Evolutionary conservation across 2,329 filamentous ascomycete genomes (phyloP), one percentile per base, ranked within the genome.

Genomic region (Plectosphaerella plurivora): DNA sequence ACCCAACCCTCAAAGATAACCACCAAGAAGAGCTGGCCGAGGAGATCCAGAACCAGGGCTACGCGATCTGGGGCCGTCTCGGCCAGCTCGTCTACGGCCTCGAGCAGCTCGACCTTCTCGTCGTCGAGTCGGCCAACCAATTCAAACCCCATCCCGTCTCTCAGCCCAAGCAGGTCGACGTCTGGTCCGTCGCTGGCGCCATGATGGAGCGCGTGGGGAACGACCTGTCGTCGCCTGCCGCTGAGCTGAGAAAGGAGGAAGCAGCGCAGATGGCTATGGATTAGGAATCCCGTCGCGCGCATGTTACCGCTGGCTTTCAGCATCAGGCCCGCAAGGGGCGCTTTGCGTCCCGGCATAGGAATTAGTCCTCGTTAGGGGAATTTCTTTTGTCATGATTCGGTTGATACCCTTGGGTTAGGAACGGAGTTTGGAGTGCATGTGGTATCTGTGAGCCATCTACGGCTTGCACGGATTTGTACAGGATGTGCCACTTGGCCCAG

Each of bases 21-120:
- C 94, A 99, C 65, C 94, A 99, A 69, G 80, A 84, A 18, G 91
- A 97, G 67, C 80, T 99, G 51, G 93, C 93, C 1, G 76, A 84
- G 48, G 86, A 89, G 59, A 79, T 97, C 52, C 82, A 87, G 33
- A 73, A 76, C 22, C 82, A 90, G 59, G 86, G 87, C 22, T 96
- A 95, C 69, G 83, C 90, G 3, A 77, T 92, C n/a, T 57, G 53
- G 55, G 53, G 53, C 45, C 51, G 45, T 24, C 56, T 57, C 33
- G 55, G 55, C 5, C 44, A 58, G 47, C 39, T 58, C 46, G 41
- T 47, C 16, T 56, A 51, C 25, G 53, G 55, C 28, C 36, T 58
- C 25, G 53, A 57, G 46, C 53, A 57, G 55, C 46, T 55, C 14
- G 45, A 20, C 12, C 53, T 54, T 22, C 53, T 52, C 16, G 39